These are phyloP conservation scores for Arthrobotrys sphaeroides DNA, from an alignment of 2,329 filamentous ascomycete species.

Conservation along the genomic window DNA sequence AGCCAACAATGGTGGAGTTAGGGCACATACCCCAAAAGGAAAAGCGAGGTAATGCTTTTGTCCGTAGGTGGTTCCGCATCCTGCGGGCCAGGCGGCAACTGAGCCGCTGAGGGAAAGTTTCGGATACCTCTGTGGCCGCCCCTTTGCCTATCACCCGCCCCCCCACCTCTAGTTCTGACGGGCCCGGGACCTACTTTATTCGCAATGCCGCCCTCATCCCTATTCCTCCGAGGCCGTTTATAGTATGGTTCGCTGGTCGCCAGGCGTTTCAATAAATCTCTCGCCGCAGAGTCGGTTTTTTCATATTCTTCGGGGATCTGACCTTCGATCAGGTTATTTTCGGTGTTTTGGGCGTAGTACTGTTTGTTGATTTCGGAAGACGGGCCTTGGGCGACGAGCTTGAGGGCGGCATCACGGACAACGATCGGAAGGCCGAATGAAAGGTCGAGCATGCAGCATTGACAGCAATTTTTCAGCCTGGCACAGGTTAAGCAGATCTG, in stretches of 20 bases:
- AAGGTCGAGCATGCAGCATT: constrained; percentile 97
- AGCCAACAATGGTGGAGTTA: neutral
- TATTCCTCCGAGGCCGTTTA: constrained; percentile 70
- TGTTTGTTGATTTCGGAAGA: constrained; percentile 93
- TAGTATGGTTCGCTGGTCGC: constrained; percentile 96
- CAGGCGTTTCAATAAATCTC: constrained; percentile 82
- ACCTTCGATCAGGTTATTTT: constrained; percentile 93
- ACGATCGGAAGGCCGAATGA: constrained; percentile 95
- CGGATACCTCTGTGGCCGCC: constrained; percentile 64
- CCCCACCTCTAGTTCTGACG: constrained; percentile 53
- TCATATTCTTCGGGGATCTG: constrained; percentile 64
- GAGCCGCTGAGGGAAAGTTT: constrained; percentile 74
- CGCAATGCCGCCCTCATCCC: constrained; percentile 59
- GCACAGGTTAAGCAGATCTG: constrained; percentile 85
- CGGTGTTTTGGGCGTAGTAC: constrained; percentile 97
- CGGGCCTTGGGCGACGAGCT: constrained; percentile 95
- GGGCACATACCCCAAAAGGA: constrained; percentile 75
- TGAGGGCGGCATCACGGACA: constrained; percentile 92
- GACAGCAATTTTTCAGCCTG: constrained; percentile 97
- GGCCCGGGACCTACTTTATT: constrained; percentile 60
- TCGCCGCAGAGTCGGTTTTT: constrained; percentile 95
- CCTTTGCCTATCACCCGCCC: constrained; percentile 62
- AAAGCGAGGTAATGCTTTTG: constrained; percentile 87
- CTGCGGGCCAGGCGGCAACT: constrained; percentile 80
- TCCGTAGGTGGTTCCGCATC: constrained; percentile 88